Evolutionary conservation across 352 stramenopile genomes (phyloP), one percentile per base, ranked within the genome.

Genomic region (Phytophthora ramorum): DNA sequence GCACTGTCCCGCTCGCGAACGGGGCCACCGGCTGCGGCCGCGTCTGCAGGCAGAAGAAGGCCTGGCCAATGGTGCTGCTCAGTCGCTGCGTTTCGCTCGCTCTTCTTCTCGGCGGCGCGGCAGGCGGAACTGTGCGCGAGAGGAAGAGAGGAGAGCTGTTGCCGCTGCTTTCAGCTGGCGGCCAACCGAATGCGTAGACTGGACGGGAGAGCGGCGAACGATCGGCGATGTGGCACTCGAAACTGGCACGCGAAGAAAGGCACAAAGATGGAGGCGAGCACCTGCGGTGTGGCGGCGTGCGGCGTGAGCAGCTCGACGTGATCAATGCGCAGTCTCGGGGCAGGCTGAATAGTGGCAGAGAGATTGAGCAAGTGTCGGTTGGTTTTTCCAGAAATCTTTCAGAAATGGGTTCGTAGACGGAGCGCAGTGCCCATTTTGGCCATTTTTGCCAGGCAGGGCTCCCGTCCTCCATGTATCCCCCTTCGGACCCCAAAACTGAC

Each of bases 1-100:
- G 63, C n/a, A 69, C 55, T 55, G 17, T n/a, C 24, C 40, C 45
- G 52, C 26, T 72, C 35, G 63, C 57, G 66, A 63, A 73, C 30
- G 61, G 77, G 43, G 56, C 63, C 63, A 63, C 71, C 37, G 69
- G 73, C 65, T 71, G 73, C 58, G 58, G 58, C 56, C 63, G 67
- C 53, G 67, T 75, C 67, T 87, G 78, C 46, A 87, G 73, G 53
- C 78, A 87, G 54, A 83, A 75, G 63, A 81, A 81, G 43, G 73
- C 75, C 66, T 87, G 78, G 32, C 78, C 78, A 69, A 87, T 87
- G 61, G 58, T 87, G 75, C 60, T 75, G 58, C 46, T 69, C 38
- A 59, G 58, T 61, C 46, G 45, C 57, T 62, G 61, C 60, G 35
- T 56, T 26, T 64, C 57, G 61, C 55, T 58, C 59, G 67, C 59